A percentile compares a stretch with the other conserved stretches of the same genome.
phyloP scores from a whole-genome alignment of 805 yeast species.

The baker's yeast (Saccharomyces cerevisiae) region DNA sequence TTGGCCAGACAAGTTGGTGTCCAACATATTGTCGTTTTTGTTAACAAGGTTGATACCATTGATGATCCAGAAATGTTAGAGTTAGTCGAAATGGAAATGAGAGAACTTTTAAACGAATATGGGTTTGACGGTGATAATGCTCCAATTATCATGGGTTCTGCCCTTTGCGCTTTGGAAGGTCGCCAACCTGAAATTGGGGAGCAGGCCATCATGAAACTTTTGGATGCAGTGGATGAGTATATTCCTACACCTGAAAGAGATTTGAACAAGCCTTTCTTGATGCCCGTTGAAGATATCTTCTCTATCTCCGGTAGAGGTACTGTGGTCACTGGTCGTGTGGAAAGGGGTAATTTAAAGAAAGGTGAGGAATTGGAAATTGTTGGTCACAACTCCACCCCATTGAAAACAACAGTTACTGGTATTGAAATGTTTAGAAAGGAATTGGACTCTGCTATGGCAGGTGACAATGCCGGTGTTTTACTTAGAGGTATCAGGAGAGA shows the following conservation, averaged over 20 bases:
- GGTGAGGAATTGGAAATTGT: slow-evolving; percentile 98
- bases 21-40: slow-evolving; percentile 92
- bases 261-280: slow-evolving; percentile 88
- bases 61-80: slow-evolving; percentile 99
- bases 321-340: slow-evolving; percentile 97
- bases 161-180: slow-evolving; percentile 89
- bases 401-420: slow-evolving; percentile 94
- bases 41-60: slow-evolving; percentile 94
- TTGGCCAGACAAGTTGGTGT: slow-evolving; percentile 99
- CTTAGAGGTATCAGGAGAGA: slow-evolving; percentile 98
- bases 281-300: slow-evolving; percentile 96
- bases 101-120: slow-evolving; percentile 82
- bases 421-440: slow-evolving; percentile 99
- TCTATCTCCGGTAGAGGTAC: slow-evolving; percentile 99
- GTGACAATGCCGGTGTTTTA: slow-evolving; percentile 97
- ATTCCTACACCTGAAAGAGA: slow-evolving; percentile 97
- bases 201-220: slow-evolving; percentile 70
- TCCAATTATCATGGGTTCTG: slow-evolving; percentile 98
- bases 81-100: slow-evolving; percentile 99
- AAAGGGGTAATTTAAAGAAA: slow-evolving; percentile 94
- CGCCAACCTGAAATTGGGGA: slow-evolving; percentile 86
- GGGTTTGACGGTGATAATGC: slow-evolving; percentile 98
- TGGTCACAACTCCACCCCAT: slow-evolving; percentile 77
- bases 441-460: slow-evolving; percentile 94
- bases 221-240: slow-evolving; percentile 87